Percentiles rank a stretch among this genome's conserved stretches.
Conservation (phyloP, 768 basidiomycete species). For the Termitomyces bulborhizus region DNA sequence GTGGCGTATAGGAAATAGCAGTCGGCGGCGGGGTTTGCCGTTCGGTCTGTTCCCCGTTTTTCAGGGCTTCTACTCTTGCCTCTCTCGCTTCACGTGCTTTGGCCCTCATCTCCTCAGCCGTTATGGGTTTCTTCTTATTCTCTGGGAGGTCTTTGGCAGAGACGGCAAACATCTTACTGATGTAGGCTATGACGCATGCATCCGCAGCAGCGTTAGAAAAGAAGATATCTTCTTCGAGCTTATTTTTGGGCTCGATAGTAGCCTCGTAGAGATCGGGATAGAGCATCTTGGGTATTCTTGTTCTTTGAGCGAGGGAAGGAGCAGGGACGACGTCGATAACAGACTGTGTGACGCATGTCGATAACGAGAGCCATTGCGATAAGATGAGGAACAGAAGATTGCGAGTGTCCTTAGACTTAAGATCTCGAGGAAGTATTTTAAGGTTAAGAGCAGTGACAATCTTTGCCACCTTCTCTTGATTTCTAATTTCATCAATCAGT, state of each 20-base stretch:
- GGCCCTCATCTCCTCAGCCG: conserved; percentile 78
- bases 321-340: conserved; percentile 93
- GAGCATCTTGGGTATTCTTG: conserved; percentile 86
- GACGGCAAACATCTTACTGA: conserved; percentile 99
- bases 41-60: conserved; percentile 8
- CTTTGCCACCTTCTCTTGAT: conserved; percentile 83
- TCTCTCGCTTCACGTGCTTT: conserved; percentile 51
- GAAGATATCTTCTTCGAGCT: conserved; percentile 82
- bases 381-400: conserved; percentile 82
- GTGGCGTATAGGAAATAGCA: conserved; percentile 11
- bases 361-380: conserved; percentile 93
- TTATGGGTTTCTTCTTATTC: conserved; percentile 69
- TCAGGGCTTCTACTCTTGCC: conserved; percentile 18
- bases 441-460: conserved; percentile 80
- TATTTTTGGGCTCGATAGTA: conserved; percentile 59
- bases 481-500: conserved; percentile 38
- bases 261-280: conserved; percentile 70
- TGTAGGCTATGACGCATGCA: conserved; percentile 74
- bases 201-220: conserved; percentile 51
- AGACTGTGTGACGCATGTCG: conserved; percentile 87
- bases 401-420: conserved; percentile 87
- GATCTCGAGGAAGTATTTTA: conserved; percentile 81
- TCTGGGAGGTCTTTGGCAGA: conserved; percentile 77
- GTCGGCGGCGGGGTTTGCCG: conserved; percentile 1
- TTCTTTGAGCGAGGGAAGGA: conserved; percentile 73